Percentiles rank a stretch among this genome's conserved stretches.
These are phyloP conservation scores for Cladosporium austrohemisphaericum DNA, from an alignment of 2,329 filamentous ascomycete species.

Conservation along the genomic window DNA sequence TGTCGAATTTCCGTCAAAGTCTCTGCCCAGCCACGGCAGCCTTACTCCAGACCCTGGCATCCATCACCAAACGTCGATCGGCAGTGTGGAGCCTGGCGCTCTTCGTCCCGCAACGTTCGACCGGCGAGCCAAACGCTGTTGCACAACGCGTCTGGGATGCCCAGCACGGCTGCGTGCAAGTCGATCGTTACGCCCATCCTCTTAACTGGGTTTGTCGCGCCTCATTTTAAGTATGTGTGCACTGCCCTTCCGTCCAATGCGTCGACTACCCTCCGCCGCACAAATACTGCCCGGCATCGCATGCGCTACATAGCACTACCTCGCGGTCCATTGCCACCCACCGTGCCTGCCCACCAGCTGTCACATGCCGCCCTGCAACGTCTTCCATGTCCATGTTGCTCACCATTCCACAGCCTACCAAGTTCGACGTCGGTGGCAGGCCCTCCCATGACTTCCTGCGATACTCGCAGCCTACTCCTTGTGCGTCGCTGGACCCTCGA, in stretches of 20 bases:
- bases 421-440: slow-evolving; percentile 46
- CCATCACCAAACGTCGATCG: slow-evolving; percentile 12
- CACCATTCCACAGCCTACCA: slow-evolving; percentile 48
- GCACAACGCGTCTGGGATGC: slow-evolving; percentile 8
- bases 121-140: not conserved
- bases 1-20: slow-evolving; percentile 9
- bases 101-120: slow-evolving; percentile 10
- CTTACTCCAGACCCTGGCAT: slow-evolving; percentile 9
- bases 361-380: slow-evolving; percentile 23
- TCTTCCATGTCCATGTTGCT: slow-evolving; percentile 42
- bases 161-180: slow-evolving; percentile 10
- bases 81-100: slow-evolving; percentile 12
- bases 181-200: slow-evolving; percentile 7
- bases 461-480: slow-evolving; percentile 34
- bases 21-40: slow-evolving; percentile 8
- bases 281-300: slow-evolving; percentile 6
- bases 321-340: slow-evolving; percentile 11
- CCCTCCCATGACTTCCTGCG: slow-evolving; percentile 47
- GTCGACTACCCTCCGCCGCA: slow-evolving; percentile 1
- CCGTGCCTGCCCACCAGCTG: slow-evolving; percentile 9
- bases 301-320: slow-evolving; percentile 15
- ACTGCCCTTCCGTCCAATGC: slow-evolving; percentile 17
- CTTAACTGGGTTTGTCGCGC: slow-evolving; percentile 3
- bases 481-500: slow-evolving; percentile 26
- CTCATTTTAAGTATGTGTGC: slow-evolving; percentile 20